Evolutionary conservation across 257 asterid species (phyloP), one percentile per base, ranked within the genome.

Genomic region (Nicotiana obtusifolia): DNA sequence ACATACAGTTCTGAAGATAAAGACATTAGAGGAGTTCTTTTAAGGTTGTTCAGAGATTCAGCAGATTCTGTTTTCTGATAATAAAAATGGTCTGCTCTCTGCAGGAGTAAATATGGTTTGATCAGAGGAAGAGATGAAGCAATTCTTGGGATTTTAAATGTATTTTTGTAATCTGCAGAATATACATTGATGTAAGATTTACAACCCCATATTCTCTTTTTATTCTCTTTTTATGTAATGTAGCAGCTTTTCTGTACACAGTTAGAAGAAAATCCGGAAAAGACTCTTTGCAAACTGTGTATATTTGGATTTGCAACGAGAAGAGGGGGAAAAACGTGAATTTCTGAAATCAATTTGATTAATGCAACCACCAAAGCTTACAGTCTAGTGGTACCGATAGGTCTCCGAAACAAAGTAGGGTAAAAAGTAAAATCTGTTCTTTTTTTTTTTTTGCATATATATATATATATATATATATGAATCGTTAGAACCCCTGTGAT

Each of bases 1-100:
- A 16, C 76, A 84, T 80, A 35, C 73, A 3, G 52, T 33, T 41
- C 47, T 66, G 61, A 67, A 83, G 49, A 14, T 80, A 30, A 81
- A 88, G 85, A 73, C 77, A 33, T 80, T 89, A 37, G 84, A 86
- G 7, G 87, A 71, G 73, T 85, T 86, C 76, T 81, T 86, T 31
- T 85, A 65, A 82, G 78, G 41, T 78, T 26, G 9, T 57, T 61
- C 8, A 35, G 73, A 30, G 44, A 30, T 65, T 65, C 20, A 9
- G 52, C 22, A 33, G 76, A 31, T 66, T 66, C 54, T 47, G 79
- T 47, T 24, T 49, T 75, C 44, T 57, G 60, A 49, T 24, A 49
- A 16, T 75, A 49, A 75, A 14, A 49, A 75, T 31, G 16, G 30
- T 7, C n/a, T 26, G 64, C 24, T 75, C 7, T 49, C 24, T 30